Evolutionary conservation across 257 asterid genomes (phyloP).

Genomic region (Primulina tabacum): DNA sequence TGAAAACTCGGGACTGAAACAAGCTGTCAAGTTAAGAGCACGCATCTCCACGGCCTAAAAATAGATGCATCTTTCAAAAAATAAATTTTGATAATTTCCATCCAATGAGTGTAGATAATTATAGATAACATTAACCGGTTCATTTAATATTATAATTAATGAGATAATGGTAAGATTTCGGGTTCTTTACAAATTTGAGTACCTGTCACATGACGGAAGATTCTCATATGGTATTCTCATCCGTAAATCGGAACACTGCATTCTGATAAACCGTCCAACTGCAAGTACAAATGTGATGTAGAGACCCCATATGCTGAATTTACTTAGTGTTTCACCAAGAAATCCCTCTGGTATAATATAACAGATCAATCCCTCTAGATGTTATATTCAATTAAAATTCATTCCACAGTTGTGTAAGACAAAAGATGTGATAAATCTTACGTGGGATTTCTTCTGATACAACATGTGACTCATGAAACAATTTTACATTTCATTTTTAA

Average conservation of each 20-base stretch:
- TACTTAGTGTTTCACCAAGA: conserved; percentile 98
- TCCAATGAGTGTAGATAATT: not conserved
- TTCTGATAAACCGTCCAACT: conserved; percentile 93
- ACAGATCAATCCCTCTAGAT: conserved; percentile 10
- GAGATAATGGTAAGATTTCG: not conserved
- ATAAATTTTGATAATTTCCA: not conserved
- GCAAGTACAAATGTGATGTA: conserved; percentile 97
- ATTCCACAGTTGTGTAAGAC: not conserved
- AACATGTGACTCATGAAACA: conserved; percentile 15
- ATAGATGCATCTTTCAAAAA: not conserved
- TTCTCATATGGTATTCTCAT: conserved; percentile 99
- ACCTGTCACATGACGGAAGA: conserved; percentile 99
- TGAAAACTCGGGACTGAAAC: not conserved
- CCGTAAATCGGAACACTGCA: conserved; percentile 93
- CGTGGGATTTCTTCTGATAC: conserved; percentile 99
- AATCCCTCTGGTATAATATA: conserved; percentile 66
- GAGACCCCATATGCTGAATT: conserved; percentile 97
- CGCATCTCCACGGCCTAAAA: not conserved
- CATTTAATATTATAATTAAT: too few species aligned
- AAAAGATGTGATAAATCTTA: conserved; percentile 35
- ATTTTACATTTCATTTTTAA: too few species aligned
- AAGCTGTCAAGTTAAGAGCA: too few species aligned
- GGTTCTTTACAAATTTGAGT: not conserved
- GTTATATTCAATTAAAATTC: not conserved
- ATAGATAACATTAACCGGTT: not conserved